A percentile compares a stretch with the other conserved stretches of the same genome.
Conservation (phyloP, 2,329 filamentous ascomycete species). For the Phaeosphaeria sp. region DNA sequence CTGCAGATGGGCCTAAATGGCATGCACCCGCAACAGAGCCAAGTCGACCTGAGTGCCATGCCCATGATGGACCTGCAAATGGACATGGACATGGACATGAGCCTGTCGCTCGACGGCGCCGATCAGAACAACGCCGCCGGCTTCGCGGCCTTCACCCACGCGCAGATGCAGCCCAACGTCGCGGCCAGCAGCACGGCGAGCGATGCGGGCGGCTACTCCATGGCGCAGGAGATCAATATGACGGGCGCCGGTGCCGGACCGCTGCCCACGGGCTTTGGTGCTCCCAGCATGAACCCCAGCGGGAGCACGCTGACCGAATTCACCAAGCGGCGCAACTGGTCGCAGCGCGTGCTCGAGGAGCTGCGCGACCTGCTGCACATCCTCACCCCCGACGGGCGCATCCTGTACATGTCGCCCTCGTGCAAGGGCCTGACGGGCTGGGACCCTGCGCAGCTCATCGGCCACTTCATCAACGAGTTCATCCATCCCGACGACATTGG, state of each 20-base stretch:
- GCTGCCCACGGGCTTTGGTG: slow-evolving; percentile 62
- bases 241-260: slow-evolving; percentile 61
- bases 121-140: slow-evolving; percentile 22
- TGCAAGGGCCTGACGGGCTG: slow-evolving; percentile 78
- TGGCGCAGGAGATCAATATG: slow-evolving; percentile 38
- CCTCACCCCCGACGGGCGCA: slow-evolving; percentile 80
- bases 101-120: slow-evolving; percentile 44
- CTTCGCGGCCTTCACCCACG: slow-evolving; percentile 31
- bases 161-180: slow-evolving; percentile 34
- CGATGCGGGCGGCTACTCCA: slow-evolving; percentile 30
- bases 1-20: slow-evolving; percentile 39
- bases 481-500: slow-evolving; percentile 86
- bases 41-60: slow-evolving; percentile 36
- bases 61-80: slow-evolving; percentile 52
- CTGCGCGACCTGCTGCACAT: slow-evolving; percentile 89
- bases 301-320: slow-evolving; percentile 69
- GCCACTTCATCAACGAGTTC: slow-evolving; percentile 78
- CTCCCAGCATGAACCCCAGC: slow-evolving; percentile 50
- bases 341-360: slow-evolving; percentile 86
- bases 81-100: slow-evolving; percentile 53
- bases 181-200: slow-evolving; percentile 32
- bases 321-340: slow-evolving; percentile 77
- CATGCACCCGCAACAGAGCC: slow-evolving; percentile 33
- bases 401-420: slow-evolving; percentile 86
- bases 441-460: slow-evolving; percentile 71